A percentile compares a stretch with the other conserved stretches of the same genome.
Evolutionary conservation across 768 basidiomycete genomes (phyloP).

Genomic region (Mycena rosella): DNA sequence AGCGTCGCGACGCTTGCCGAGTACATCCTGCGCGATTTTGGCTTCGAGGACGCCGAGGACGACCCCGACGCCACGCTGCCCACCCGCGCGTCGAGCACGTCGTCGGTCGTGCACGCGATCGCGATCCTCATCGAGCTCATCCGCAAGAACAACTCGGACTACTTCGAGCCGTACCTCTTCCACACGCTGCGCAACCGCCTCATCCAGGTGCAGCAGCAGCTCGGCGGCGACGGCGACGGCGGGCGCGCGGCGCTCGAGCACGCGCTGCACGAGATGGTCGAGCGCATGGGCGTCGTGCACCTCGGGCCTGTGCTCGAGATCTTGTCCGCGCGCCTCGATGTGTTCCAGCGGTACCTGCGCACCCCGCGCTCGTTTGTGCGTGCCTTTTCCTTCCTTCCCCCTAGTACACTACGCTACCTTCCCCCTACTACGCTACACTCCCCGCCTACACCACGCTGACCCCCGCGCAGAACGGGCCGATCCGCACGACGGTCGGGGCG

Average conservation of each 20-base stretch:
- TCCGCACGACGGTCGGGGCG: slow-evolving; percentile 80
- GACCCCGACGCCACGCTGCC: slow-evolving; percentile 44
- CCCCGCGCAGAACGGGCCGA: slow-evolving; percentile 77
- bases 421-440: not conserved
- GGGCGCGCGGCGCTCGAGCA: slow-evolving; percentile 75
- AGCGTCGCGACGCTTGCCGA: slow-evolving; percentile 80
- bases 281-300: slow-evolving; percentile 91
- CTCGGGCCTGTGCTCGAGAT: slow-evolving; percentile 84
- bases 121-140: slow-evolving; percentile 94
- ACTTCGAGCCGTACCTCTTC: slow-evolving; percentile 97
- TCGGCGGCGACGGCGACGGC: slow-evolving; percentile 65
- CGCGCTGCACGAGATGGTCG: slow-evolving; percentile 85
- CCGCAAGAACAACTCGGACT: slow-evolving; percentile 98
- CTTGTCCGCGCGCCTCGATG: slow-evolving; percentile 74
- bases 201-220: slow-evolving; percentile 86
- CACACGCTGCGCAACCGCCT: slow-evolving; percentile 93
- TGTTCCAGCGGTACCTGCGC: slow-evolving; percentile 77
- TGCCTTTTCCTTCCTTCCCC: slow-evolving; percentile 27
- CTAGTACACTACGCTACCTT: too few relatives aligned
- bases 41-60: slow-evolving; percentile 39
- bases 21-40: slow-evolving; percentile 82
- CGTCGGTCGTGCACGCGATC: slow-evolving; percentile 88
- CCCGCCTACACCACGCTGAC: too few relatives aligned
- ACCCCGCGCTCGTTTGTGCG: slow-evolving; percentile 84
- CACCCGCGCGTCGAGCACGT: slow-evolving; percentile 68